phyloP scores from a whole-genome alignment of 2,329 filamentous ascomycete species.

The Xylariaceae sp. region DNA sequence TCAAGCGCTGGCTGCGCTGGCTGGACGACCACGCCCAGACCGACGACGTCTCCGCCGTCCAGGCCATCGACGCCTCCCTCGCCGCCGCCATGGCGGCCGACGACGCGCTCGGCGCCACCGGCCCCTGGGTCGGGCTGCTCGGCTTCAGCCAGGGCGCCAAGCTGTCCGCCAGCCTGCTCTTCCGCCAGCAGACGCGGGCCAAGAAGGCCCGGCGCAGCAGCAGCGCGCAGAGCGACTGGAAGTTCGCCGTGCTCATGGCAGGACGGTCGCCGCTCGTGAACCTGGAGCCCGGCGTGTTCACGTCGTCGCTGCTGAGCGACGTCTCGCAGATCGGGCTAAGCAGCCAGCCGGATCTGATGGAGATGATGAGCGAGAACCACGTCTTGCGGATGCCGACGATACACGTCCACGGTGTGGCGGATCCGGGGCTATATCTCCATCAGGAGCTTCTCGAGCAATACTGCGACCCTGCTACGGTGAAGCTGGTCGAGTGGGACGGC shows the following conservation, averaged over 20 bases:
- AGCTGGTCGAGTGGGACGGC: constrained; percentile 69
- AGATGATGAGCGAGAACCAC: constrained; percentile 37
- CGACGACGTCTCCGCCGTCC: constrained; percentile 44
- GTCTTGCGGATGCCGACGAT: constrained; percentile 55
- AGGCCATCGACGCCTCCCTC: constrained; percentile 34
- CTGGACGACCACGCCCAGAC: constrained; percentile 48
- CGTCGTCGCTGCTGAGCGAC: constrained; percentile 23
- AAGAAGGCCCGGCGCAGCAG: neutral
- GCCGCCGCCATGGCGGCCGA: constrained; percentile 48
- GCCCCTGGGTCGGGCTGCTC: constrained; percentile 55
- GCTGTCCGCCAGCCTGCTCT: constrained; percentile 54
- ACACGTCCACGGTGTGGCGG: constrained; percentile 62
- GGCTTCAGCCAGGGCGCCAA: constrained; percentile 67
- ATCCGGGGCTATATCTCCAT: constrained; percentile 57
- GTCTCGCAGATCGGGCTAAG: constrained; percentile 31
- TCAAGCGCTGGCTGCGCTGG: constrained; percentile 60
- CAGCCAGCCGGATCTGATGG: constrained; percentile 37
- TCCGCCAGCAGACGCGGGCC: constrained; percentile 53
- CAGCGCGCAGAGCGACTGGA: constrained; percentile 31
- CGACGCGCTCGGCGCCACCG: constrained; percentile 43
- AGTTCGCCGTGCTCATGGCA: constrained; percentile 59
- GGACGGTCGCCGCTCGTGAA: constrained; percentile 57
- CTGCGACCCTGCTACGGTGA: constrained; percentile 49
- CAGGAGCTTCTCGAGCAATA: constrained; percentile 52
- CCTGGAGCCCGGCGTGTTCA: constrained; percentile 34